phyloP scores from a whole-genome alignment of 1,284 basidiomycete species.

The Boletus semigastroideus region DNA sequence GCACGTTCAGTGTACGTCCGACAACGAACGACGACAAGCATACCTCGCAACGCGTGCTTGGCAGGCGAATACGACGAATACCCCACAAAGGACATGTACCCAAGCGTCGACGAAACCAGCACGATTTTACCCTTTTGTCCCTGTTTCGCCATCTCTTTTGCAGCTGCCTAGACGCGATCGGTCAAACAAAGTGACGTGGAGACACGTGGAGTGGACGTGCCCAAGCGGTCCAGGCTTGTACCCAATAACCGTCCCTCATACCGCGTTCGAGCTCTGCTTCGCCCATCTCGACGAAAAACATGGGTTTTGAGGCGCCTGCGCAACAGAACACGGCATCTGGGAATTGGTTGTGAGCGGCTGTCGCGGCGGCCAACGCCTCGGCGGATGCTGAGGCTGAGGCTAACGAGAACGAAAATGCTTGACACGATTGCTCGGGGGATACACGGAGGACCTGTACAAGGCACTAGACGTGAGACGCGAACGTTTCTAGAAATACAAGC shows the following conservation, averaged over 20 bases:
- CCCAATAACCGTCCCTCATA: slow-evolving; percentile 65
- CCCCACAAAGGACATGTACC: slow-evolving; percentile 81
- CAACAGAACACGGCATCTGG: slow-evolving; percentile 72
- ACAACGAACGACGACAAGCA: slow-evolving; percentile 3
- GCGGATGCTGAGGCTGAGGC: slow-evolving; percentile 42
- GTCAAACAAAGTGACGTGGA: background rate
- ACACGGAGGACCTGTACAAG: slow-evolving; percentile 35
- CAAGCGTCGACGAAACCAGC: slow-evolving; percentile 81
- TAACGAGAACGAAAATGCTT: slow-evolving; percentile 55
- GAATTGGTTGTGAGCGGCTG: slow-evolving; percentile 41
- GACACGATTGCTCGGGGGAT: slow-evolving; percentile 47
- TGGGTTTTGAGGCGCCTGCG: slow-evolving; percentile 61
- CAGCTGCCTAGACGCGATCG: slow-evolving; percentile 54
- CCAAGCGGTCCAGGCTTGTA: slow-evolving; percentile 77
- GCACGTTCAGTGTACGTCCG: background rate
- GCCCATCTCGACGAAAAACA: slow-evolving; percentile 60
- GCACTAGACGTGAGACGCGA: too few relatives aligned
- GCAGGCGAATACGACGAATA: slow-evolving; percentile 86
- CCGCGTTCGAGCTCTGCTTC: slow-evolving; percentile 52
- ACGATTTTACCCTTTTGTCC: slow-evolving; percentile 68
- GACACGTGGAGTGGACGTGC: slow-evolving; percentile 41
- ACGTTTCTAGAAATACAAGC: too few relatives aligned
- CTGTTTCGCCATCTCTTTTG: slow-evolving; percentile 68
- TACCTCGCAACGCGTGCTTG: slow-evolving; percentile 89
- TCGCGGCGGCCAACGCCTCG: slow-evolving; percentile 51